phyloP scores from a whole-genome alignment of 2,329 filamentous ascomycete genomes.

The Aureobasidium sp. region DNA sequence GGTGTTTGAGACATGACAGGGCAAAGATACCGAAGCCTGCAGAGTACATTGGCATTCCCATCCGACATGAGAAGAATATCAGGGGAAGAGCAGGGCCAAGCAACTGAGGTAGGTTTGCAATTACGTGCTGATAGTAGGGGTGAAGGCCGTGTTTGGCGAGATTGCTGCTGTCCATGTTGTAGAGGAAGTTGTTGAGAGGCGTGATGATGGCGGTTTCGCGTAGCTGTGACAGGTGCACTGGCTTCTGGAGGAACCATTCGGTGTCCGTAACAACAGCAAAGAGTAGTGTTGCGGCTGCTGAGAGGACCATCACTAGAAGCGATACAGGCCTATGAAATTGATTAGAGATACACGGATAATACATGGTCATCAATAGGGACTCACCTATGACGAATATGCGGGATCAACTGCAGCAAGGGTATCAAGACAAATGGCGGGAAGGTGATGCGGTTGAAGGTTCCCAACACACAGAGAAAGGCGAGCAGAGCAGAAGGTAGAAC shows the following conservation, averaged over 20 bases:
- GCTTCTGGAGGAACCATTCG: constrained; percentile 59
- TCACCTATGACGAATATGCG: constrained; percentile 75
- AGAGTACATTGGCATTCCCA: constrained; percentile 59
- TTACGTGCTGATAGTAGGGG: constrained; percentile 43
- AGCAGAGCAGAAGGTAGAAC: constrained; percentile 68
- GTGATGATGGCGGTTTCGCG: constrained; percentile 45
- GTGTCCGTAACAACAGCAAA: constrained; percentile 78
- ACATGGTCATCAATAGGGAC: constrained; percentile 21
- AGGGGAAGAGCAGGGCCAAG: constrained; percentile 43
- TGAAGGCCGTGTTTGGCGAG: constrained; percentile 46
- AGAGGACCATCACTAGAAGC: constrained; percentile 54
- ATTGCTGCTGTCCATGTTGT: constrained; percentile 41
- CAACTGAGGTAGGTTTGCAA: constrained; percentile 44
- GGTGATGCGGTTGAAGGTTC: constrained; percentile 92
- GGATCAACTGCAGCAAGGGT: constrained; percentile 72
- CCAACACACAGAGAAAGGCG: constrained; percentile 73
- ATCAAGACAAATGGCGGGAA: constrained; percentile 89
- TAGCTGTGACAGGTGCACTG: constrained; percentile 57
- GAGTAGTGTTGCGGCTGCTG: constrained; percentile 60
- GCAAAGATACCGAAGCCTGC: constrained; percentile 62
- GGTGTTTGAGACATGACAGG: constrained; percentile 69
- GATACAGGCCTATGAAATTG: constrained; percentile 40
- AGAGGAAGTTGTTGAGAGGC: constrained; percentile 44
- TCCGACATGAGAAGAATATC: constrained; percentile 40
- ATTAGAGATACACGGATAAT: background rate